A percentile compares a stretch with the other conserved stretches of the same genome.
These are phyloP conservation scores for Geotrichum reessii DNA, from an alignment of 1,139 yeast species.

Conservation along the genomic window DNA sequence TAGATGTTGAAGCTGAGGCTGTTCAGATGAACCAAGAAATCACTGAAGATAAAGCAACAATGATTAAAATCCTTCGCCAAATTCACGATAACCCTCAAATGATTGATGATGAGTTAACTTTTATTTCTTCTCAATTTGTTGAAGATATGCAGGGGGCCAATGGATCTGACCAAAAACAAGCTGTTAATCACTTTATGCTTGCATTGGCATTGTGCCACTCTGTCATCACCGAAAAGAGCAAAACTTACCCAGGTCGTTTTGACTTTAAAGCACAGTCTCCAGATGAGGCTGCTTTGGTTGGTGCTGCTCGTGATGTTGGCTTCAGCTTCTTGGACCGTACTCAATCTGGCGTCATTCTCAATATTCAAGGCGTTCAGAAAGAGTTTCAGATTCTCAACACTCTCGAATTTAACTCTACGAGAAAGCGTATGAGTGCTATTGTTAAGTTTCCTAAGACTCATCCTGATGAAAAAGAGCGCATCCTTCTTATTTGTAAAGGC, in stretches of 20 bases:
- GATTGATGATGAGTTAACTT: conserved; percentile 59
- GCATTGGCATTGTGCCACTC: conserved; percentile 89
- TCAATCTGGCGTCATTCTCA: conserved; percentile 60
- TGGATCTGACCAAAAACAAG: conserved; percentile 52
- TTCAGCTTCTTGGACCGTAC: conserved; percentile 71
- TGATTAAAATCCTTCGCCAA: conserved; percentile 52
- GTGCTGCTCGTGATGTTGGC: conserved; percentile 88
- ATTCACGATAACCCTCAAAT: conserved; percentile 54
- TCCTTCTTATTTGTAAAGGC: conserved; percentile 88
- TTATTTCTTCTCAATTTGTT: conserved; percentile 64
- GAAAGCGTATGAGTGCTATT: conserved; percentile 96
- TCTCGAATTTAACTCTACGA: conserved; percentile 93
- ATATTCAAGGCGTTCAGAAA: conserved; percentile 63
- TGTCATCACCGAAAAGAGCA: conserved; percentile 61
- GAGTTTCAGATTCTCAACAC: conserved; percentile 74
- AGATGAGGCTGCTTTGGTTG: conserved; percentile 92
- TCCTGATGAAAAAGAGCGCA: conserved; percentile 59
- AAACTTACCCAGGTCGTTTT: conserved; percentile 47
- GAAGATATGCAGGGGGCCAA: conserved; percentile 37
- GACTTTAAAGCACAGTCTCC: conserved; percentile 93
- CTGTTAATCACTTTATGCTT: conserved; percentile 60
- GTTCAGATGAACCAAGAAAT: conserved; percentile 50
- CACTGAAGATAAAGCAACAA: conserved; percentile 51
- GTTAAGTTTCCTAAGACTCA: conserved; percentile 76
- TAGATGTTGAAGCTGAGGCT: conserved; percentile 64